Base-by-base conservation (phyloP, 208 protist genomes). In the Trypanosoma avium region DNA sequence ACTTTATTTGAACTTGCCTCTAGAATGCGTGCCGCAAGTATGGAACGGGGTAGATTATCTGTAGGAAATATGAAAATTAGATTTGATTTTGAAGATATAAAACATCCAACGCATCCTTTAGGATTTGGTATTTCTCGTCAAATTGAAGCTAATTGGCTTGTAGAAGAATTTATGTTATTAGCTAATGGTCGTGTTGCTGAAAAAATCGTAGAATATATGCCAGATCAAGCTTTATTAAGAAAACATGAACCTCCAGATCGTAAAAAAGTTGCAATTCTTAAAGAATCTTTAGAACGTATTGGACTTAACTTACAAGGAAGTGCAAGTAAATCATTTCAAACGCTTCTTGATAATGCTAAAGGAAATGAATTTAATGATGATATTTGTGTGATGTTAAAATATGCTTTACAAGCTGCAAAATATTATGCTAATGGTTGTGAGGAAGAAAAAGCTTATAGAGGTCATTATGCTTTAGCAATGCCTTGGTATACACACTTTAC, bases 401-500 rank as follows among this genome's bases (percentile, higher is more conserved):
- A 79, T 58, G 77, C 69, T 17, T 75, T 97, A 77, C 61, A 74
- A 24, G 65, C 73, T 8, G 93, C 95, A 0, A 67, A 83, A 67
- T 98, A 98, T 60, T 68, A 95, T 33, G 77, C 61, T 4, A 94
- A 89, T 42, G 85, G 79, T n/a, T 29, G 17, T 42, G 75, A 78
- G 8, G 32, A 62, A 0, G 53, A 52, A 24, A 71, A 62, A 6
- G 52, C 60, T 40, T 63, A 53, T 43, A 80, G 77, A 27, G 72
- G 73, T n/a, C 95, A 98, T 81, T 97, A 88, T 60, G 95, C 92
- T 26, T 75, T 98, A 30, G 90, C 75, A 4, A 49, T 89, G 52
- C 71, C 77, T 30, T 90, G 92, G 67, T 98, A 98, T 76, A 97
- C 92, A 15, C 95, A 98, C 74, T 98, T 98, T 62, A 98, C 94